A percentile compares a stretch with the other conserved stretches of the same genome.
These are phyloP conservation scores for Aspergillus affinis DNA, from an alignment of 495 filamentous ascomycete genomes.

Conservation along the genomic window DNA sequence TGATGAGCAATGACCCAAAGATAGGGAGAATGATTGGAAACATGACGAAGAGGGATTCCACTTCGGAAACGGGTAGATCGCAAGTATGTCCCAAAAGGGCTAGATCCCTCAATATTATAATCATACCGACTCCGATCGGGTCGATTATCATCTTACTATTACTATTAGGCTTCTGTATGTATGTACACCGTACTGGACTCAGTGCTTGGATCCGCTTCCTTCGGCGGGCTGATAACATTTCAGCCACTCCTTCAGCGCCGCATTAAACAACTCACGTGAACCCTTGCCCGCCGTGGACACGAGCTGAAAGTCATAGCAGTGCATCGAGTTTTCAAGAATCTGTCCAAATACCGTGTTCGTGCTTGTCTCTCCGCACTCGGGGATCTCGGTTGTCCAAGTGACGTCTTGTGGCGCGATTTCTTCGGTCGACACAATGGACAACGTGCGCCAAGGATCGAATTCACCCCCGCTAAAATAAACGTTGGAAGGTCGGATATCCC, in stretches of 20 bases:
- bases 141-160: no score
- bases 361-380: conserved; percentile 44
- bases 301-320: conserved; percentile 52
- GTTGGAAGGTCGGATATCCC: conserved; percentile 59
- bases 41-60: neutral
- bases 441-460: conserved; percentile 59
- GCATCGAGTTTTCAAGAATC: conserved; percentile 46
- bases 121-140: no score
- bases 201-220: neutral
- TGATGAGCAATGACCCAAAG: neutral
- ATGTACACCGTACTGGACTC: no score
- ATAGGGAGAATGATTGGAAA: neutral
- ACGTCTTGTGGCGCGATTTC: conserved; percentile 39
- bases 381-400: conserved; percentile 39
- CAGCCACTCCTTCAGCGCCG: conserved; percentile 50
- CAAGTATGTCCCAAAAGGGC: conserved; percentile 28
- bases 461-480: conserved; percentile 54
- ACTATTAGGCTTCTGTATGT: no score
- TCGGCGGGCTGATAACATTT: conserved; percentile 33
- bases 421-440: conserved; percentile 49
- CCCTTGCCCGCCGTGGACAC: conserved; percentile 26
- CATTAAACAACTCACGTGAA: conserved; percentile 36
- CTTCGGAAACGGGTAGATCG: conserved; percentile 18
- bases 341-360: conserved; percentile 50
- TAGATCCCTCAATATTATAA: no score